Conservation (phyloP, 2,329 filamentous ascomycete species). For the Coniella vitis region DNA sequence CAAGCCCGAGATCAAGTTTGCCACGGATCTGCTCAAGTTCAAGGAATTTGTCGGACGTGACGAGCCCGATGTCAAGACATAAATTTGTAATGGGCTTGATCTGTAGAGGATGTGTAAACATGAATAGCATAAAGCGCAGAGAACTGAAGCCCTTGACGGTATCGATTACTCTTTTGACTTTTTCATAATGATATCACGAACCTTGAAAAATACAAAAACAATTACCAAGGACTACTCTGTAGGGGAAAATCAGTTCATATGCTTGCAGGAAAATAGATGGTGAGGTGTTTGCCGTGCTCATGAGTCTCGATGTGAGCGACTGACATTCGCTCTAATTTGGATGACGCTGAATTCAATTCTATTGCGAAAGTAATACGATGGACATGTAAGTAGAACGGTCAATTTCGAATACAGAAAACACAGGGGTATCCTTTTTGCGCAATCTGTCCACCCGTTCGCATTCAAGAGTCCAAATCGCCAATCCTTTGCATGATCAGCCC, state of each 20-base stretch:
- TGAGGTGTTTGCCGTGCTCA: too few relatives aligned
- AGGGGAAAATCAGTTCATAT: too few relatives aligned
- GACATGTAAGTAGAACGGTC: too few relatives aligned
- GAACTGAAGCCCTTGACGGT: background rate
- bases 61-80: conserved; percentile 96
- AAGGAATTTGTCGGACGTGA: conserved; percentile 89
- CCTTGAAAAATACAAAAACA: background rate
- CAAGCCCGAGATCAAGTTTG: conserved; percentile 79
- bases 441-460: conserved; percentile 2
- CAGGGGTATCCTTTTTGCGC: conserved; percentile 1
- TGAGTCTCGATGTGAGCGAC: too few relatives aligned
- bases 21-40: conserved; percentile 80
- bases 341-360: too few relatives aligned
- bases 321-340: too few relatives aligned
- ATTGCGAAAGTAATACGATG: background rate
- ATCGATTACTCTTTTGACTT: background rate
- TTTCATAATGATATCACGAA: background rate
- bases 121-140: background rate
- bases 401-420: background rate
- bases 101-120: background rate
- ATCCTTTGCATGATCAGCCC: too few relatives aligned
- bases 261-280: too few relatives aligned
- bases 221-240: too few relatives aligned
- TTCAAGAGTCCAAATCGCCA: background rate
- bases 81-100: conserved; percentile 22